These are phyloP conservation scores for Cicer arietinum DNA, from an alignment of 306 rosid species.

Conservation along the genomic window DNA sequence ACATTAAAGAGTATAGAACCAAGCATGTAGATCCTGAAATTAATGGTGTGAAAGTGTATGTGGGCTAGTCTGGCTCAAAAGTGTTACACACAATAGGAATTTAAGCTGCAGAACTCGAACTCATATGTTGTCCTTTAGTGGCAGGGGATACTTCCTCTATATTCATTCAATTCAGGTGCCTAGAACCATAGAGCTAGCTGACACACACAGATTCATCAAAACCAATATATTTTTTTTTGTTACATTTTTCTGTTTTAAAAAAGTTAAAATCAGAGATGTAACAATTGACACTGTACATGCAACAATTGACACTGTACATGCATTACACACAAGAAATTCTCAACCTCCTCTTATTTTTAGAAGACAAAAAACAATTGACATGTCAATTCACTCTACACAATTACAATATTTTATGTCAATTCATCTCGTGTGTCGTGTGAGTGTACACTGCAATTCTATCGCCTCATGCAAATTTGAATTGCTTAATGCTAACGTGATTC, in stretches of 20 bases:
- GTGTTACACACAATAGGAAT: conserved; percentile 45
- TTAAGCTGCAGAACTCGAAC: conserved; percentile 28
- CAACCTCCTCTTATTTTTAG: neutral
- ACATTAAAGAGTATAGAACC: conserved; percentile 9
- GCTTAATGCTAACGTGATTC: neutral
- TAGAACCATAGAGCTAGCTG: conserved; percentile 23
- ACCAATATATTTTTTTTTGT: neutral
- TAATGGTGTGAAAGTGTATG: conserved; percentile 15
- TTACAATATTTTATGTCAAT: neutral
- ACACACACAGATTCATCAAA: neutral
- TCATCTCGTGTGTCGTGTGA: neutral
- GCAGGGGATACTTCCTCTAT: conserved; percentile 40
- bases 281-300: neutral
- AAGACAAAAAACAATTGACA: neutral
- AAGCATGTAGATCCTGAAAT: conserved; percentile 33
- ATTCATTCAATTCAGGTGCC: conserved; percentile 45
- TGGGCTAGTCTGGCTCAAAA: conserved; percentile 35
- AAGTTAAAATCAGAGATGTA: too few species aligned
- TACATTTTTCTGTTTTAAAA: neutral
- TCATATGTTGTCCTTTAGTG: conserved; percentile 44
- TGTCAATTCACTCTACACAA: neutral
- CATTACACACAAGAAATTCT: neutral
- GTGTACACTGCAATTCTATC: too few species aligned
- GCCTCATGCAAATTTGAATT: neutral
- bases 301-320: neutral